Conservation (phyloP, 2,329 filamentous ascomycete genomes). For the Colletotrichum musae region DNA sequence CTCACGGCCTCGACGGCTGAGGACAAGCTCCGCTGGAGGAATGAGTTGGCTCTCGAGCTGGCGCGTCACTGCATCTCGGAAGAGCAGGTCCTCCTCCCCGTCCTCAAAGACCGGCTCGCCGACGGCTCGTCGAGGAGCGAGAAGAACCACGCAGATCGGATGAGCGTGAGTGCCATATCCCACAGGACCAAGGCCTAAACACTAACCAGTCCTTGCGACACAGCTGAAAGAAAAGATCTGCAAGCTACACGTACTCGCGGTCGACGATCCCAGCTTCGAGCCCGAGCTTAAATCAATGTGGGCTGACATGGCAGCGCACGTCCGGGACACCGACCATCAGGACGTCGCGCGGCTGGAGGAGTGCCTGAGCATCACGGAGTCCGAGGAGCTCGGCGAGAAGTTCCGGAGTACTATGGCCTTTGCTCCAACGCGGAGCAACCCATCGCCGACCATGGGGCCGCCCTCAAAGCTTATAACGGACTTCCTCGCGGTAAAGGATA, state of each 20-base stretch:
- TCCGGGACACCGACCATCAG: conserved; percentile 31
- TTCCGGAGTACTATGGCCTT: conserved; percentile 30
- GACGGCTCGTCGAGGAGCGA: conserved; percentile 31
- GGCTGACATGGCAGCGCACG: conserved; percentile 30
- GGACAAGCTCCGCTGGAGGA: conserved; percentile 33
- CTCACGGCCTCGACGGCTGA: conserved; percentile 16
- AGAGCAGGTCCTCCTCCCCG: conserved; percentile 29
- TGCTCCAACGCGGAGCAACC: conserved; percentile 33
- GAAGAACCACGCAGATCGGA: conserved; percentile 17
- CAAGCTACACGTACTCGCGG: conserved; percentile 11
- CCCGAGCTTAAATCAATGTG: conserved; percentile 20
- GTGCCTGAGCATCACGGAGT: conserved; percentile 33
- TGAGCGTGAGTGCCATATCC: conserved; percentile 3
- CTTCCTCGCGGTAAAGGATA: conserved; percentile 29
- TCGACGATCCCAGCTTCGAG: conserved; percentile 28
- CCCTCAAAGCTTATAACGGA: conserved; percentile 32
- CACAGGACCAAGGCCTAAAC: too few species aligned
- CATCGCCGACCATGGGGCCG: conserved; percentile 7
- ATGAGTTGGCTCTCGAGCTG: conserved; percentile 34
- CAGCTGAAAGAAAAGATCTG: conserved; percentile 38
- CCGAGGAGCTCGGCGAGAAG: conserved; percentile 20
- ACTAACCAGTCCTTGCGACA: neutral
- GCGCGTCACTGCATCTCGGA: conserved; percentile 39
- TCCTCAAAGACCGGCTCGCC: conserved; percentile 13
- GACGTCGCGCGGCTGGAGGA: conserved; percentile 33